Evolutionary conservation across 176 grass and related monocot genomes (phyloP).

Genomic region (Oryza officinalis): DNA sequence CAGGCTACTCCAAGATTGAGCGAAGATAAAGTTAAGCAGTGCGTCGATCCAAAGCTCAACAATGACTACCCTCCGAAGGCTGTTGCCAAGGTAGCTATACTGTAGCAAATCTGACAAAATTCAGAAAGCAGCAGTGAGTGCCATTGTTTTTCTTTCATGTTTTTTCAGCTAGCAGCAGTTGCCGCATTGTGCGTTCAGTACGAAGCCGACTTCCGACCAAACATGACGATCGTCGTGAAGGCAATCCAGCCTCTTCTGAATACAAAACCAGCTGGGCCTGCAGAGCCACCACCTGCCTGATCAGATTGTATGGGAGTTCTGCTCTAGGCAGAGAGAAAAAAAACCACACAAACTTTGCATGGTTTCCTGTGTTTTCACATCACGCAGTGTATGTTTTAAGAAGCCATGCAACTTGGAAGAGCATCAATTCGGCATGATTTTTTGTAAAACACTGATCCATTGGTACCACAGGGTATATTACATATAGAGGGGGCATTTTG

Average conservation of each 20-base stretch:
- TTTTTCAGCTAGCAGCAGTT: conserved; percentile 71
- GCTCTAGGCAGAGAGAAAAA: conserved; percentile 10
- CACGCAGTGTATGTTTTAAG: background rate
- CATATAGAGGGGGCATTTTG: conserved; percentile 33
- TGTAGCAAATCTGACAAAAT: conserved; percentile 15
- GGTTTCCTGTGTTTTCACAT: conserved; percentile 17
- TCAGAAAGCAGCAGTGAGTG: background rate
- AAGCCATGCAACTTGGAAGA: conserved; percentile 20
- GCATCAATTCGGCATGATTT: conserved; percentile 13
- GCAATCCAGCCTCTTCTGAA: conserved; percentile 81
- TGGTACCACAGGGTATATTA: conserved; percentile 34
- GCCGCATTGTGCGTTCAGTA: conserved; percentile 82
- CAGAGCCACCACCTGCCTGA: conserved; percentile 36
- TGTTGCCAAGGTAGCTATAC: conserved; percentile 68
- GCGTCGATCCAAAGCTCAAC: conserved; percentile 85
- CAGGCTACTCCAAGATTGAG: conserved; percentile 92
- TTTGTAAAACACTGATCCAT: conserved; percentile 35
- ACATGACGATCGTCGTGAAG: conserved; percentile 92
- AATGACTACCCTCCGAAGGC: conserved; percentile 85
- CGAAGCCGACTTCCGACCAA: conserved; percentile 81
- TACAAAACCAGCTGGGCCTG: conserved; percentile 39
- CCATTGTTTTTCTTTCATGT: background rate
- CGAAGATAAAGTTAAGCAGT: conserved; percentile 90
- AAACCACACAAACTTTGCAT: conserved; percentile 3
- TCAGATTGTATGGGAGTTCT: conserved; percentile 2